Base-by-base conservation (phyloP, 768 basidiomycete species). In the Paxillus involutus region DNA sequence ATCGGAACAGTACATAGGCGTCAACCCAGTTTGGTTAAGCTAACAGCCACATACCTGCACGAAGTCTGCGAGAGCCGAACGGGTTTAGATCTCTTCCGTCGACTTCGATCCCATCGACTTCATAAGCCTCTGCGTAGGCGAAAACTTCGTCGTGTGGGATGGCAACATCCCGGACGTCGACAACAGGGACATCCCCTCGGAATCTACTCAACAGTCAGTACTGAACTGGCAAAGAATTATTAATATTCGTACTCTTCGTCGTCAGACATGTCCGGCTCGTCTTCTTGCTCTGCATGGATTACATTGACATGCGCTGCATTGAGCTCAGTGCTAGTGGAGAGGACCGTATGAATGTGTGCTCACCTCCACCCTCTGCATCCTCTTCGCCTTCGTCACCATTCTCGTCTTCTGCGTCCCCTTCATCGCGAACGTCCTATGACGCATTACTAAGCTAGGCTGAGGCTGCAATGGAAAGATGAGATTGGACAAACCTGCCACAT, bases 201-300 rank as follows among this genome's bases (percentile, higher is more conserved):
- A 73, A 75, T 52, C 78, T 79, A 42, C n/a, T 43, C 21, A 52
- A 35, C 26, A 32, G 16, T 70, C 43, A 72, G 64, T 35, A 14
- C 12, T 39, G 44, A 11, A 48, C 50, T 44, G 44, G 44, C 0
- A 8, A n/a, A 30, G 40, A 44, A 8, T 6, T 46, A 47, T 26
- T 1, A 29, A 52, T 70, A 60, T 4, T 66, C 77, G 47, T 74
- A 86, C 75, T 85, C 86, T 59, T 86, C 83, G 48, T 85, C 86
- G 58, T 86, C 84, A 11, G 86, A 88, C 67, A 80, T 71, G 55
- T 85, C 87, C 4, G 77, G 83, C 52, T 82, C 81, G 45, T 79
- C 81, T 30, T 81, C 85, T 57, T 83, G 83, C 41, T 81, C 83
- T 50, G 81, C 80, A 45, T 83, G 83, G 40, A 84, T 80, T 45